phyloP scores from a whole-genome alignment of 2,329 filamentous ascomycete species.

The Hypoxylon sp. region DNA sequence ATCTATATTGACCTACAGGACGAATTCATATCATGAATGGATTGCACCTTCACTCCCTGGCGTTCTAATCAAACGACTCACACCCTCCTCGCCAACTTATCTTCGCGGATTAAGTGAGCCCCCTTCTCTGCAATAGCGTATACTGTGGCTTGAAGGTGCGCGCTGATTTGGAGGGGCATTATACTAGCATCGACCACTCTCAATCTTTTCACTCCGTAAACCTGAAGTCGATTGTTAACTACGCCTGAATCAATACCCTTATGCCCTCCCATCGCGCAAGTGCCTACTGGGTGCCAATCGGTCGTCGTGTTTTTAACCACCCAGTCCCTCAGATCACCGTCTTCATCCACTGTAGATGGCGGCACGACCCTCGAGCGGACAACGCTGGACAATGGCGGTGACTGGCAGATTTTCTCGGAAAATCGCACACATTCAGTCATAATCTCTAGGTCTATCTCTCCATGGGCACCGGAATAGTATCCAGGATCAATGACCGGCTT shows the following conservation, averaged over 20 bases:
- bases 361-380: slow-evolving; percentile 3
- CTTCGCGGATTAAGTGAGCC: slow-evolving; percentile 41
- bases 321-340: slow-evolving; percentile 55
- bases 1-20: no score
- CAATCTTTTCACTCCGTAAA: slow-evolving; percentile 45
- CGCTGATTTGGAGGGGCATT: slow-evolving; percentile 45
- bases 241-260: slow-evolving; percentile 49
- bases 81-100: slow-evolving; percentile 16
- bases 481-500: slow-evolving; percentile 59
- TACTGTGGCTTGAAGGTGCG: slow-evolving; percentile 46
- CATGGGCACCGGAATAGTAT: slow-evolving; percentile 59
- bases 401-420: slow-evolving; percentile 43
- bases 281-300: slow-evolving; percentile 60
- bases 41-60: no score
- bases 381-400: background rate
- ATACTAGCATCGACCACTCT: slow-evolving; percentile 46
- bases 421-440: slow-evolving; percentile 61
- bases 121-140: slow-evolving; percentile 47
- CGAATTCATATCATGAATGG: no score
- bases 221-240: slow-evolving; percentile 41
- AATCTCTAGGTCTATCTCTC: slow-evolving; percentile 60
- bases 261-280: slow-evolving; percentile 60
- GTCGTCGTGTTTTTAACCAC: slow-evolving; percentile 56
- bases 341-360: slow-evolving; percentile 23
- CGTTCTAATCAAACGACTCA: background rate